Percentiles rank a stretch among this genome's conserved stretches.
phyloP scores from a whole-genome alignment of 305 asterid genomes.

The Rubia balearica region DNA sequence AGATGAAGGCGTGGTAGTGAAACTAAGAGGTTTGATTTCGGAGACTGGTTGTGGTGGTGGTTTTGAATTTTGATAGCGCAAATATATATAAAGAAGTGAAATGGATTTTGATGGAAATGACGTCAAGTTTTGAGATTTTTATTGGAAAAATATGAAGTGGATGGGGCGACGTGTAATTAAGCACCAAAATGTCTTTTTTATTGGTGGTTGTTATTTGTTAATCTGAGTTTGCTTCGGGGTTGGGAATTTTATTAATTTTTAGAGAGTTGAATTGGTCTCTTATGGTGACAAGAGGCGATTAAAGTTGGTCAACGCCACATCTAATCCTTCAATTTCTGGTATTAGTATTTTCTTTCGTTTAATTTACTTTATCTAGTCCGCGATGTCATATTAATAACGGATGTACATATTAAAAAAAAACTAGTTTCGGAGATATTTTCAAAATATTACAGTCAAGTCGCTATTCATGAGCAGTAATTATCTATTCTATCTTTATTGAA shows the following conservation, averaged over 20 bases:
- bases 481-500: too few relatives aligned
- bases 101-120: not conserved
- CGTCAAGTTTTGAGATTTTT: not conserved
- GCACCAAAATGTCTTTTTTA: not conserved
- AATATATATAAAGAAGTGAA: not conserved
- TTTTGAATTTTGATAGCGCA: not conserved
- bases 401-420: not conserved
- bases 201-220: not conserved
- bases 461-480: too few relatives aligned
- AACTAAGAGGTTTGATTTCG: not conserved
- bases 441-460: too few relatives aligned
- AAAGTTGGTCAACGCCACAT: slow-evolving; percentile 7
- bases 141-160: not conserved
- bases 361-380: not conserved
- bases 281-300: not conserved
- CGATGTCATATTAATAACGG: not conserved
- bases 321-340: not conserved
- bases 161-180: slow-evolving; percentile 5
- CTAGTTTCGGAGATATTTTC: not conserved
- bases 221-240: not conserved
- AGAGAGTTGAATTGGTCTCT: slow-evolving; percentile 7
- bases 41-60: not conserved
- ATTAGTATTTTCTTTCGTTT: not conserved
- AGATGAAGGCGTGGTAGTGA: slow-evolving; percentile 4
- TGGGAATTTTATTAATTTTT: not conserved